Evolutionary conservation across 129 eudicot species (phyloP).

Genomic region (Helianthus annuus): DNA sequence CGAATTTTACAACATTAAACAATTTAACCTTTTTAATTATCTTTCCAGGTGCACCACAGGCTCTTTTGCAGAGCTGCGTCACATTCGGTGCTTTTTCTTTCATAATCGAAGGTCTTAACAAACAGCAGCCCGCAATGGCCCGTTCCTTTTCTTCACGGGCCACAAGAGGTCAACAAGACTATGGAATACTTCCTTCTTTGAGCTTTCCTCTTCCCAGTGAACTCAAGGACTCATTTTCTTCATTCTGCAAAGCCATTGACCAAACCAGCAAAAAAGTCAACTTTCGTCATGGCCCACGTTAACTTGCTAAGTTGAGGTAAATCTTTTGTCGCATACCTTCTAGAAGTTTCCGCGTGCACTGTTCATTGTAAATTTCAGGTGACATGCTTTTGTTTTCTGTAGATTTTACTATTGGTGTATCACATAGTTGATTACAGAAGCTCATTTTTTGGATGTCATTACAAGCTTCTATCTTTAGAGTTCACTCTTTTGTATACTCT

Average conservation of each 20-base stretch:
- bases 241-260: slow-evolving; percentile 60
- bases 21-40: neutral
- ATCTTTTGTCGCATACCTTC: neutral
- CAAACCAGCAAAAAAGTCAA: slow-evolving; percentile 34
- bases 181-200: slow-evolving; percentile 58
- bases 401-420: neutral
- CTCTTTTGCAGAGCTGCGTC: slow-evolving; percentile 80
- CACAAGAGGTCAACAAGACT: slow-evolving; percentile 25
- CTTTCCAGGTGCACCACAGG: slow-evolving; percentile 74
- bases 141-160: slow-evolving; percentile 31
- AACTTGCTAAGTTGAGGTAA: slow-evolving; percentile 1
- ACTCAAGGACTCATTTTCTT: slow-evolving; percentile 69
- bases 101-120: slow-evolving; percentile 81
- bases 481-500: slow-evolving; percentile 4
- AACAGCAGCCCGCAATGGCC: slow-evolving; percentile 86
- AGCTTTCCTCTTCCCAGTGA: slow-evolving; percentile 78
- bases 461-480: neutral
- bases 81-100: slow-evolving; percentile 92
- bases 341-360: slow-evolving; percentile 17
- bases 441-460: neutral
- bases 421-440: slow-evolving; percentile 18
- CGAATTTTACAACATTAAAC: neutral
- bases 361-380: slow-evolving; percentile 36
- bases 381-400: slow-evolving; percentile 23
- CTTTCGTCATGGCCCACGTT: slow-evolving; percentile 23